These are phyloP conservation scores for Ophiostoma ulmi DNA, from an alignment of 2,329 filamentous ascomycete genomes.

Conservation along the genomic window DNA sequence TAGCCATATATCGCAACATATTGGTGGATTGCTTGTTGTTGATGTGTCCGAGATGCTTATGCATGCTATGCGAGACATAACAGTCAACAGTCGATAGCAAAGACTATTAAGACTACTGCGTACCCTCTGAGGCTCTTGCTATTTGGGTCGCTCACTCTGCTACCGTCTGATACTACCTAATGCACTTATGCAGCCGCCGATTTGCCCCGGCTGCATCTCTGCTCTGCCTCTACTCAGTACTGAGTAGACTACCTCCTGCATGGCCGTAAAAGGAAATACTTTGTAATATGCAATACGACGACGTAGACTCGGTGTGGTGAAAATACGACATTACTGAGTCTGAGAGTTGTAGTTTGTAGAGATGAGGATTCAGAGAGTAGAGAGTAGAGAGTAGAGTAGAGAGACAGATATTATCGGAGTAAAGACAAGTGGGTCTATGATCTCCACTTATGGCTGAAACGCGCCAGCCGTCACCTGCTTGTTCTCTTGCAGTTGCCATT, in stretches of 20 bases:
- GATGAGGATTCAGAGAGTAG: too few species aligned
- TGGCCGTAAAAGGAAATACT: background rate
- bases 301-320: background rate
- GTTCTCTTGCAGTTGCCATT: conserved; percentile 2
- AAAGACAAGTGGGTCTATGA: background rate
- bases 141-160: background rate
- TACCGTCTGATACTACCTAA: background rate
- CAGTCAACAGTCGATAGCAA: background rate
- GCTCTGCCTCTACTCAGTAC: too few species aligned
- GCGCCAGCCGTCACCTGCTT: conserved; percentile 1
- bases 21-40: too few species aligned
- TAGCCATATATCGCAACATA: too few species aligned
- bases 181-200: too few species aligned
- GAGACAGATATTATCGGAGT: too few species aligned
- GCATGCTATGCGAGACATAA: background rate
- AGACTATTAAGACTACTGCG: background rate
- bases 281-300: background rate
- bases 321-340: background rate
- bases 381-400: background rate
- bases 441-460: conserved; percentile 1
- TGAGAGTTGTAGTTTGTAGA: too few species aligned
- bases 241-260: background rate
- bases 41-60: background rate
- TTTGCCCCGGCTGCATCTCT: too few species aligned
- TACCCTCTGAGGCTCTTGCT: background rate